Conservation (phyloP, 805 yeast genomes). For the Schwanniomyces yamadae region DNA sequence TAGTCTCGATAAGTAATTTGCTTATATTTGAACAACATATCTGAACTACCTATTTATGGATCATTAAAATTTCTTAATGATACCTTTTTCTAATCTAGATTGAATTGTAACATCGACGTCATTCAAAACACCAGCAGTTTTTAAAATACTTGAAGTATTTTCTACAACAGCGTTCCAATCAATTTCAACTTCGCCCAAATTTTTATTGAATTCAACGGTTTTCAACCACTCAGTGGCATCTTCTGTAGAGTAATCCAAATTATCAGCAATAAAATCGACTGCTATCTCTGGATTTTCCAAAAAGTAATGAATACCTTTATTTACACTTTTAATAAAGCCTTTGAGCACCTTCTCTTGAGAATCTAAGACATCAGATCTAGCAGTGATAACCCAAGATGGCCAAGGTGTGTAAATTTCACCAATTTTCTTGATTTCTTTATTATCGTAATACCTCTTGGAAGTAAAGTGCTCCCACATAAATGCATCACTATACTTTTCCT, state of each 20-base stretch:
- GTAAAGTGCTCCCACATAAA: slow-evolving; percentile 98
- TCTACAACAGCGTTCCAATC: slow-evolving; percentile 51
- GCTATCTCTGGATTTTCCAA: slow-evolving; percentile 61
- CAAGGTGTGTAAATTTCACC: slow-evolving; percentile 94
- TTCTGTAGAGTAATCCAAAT: slow-evolving; percentile 71
- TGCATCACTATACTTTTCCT: slow-evolving; percentile 60
- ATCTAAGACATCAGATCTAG: slow-evolving; percentile 39
- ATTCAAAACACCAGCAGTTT: slow-evolving; percentile 60
- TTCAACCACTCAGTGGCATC: slow-evolving; percentile 83
- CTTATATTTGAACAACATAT: too few species aligned
- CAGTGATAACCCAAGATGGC: slow-evolving; percentile 90
- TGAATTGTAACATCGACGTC: slow-evolving; percentile 26
- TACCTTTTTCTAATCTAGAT: slow-evolving; percentile 25
- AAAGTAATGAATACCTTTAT: slow-evolving; percentile 70
- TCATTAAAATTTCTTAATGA: slow-evolving; percentile 8
- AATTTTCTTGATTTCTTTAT: slow-evolving; percentile 71
- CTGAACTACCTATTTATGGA: too few species aligned
- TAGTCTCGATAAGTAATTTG: too few species aligned
- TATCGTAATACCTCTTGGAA: slow-evolving; percentile 79
- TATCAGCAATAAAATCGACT: slow-evolving; percentile 56
- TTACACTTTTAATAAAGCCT: slow-evolving; percentile 53
- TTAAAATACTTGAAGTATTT: slow-evolving; percentile 57
- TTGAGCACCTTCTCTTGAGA: slow-evolving; percentile 19
- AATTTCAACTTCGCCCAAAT: slow-evolving; percentile 34
- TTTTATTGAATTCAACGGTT: slow-evolving; percentile 64